Percentiles rank a stretch among this genome's conserved stretches.
Conservation (phyloP, 176 grass and related monocot genomes). For the Bonia amplexicaulis region DNA sequence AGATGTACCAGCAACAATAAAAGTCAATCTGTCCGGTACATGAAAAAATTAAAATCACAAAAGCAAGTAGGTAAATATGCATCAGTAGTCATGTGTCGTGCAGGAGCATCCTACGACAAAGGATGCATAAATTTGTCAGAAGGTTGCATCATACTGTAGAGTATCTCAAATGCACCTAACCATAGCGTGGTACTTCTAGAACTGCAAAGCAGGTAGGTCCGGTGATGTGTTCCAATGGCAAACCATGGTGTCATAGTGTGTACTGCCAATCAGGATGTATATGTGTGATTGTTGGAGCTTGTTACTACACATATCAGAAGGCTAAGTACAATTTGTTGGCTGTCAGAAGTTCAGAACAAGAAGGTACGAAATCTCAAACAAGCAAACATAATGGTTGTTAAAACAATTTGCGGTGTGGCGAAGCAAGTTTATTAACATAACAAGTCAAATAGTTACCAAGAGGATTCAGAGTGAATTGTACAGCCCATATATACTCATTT, state of each 20-base stretch:
- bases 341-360: conserved; percentile 1
- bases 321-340: neutral
- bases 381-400: neutral
- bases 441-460: neutral
- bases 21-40: neutral
- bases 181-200: neutral
- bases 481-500: neutral
- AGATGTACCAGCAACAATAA: conserved; percentile 13
- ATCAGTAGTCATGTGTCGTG: neutral
- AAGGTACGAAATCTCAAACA: neutral
- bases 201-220: neutral
- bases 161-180: neutral
- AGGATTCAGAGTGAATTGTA: neutral
- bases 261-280: neutral
- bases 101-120: neutral
- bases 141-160: neutral
- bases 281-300: neutral
- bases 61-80: neutral
- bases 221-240: neutral
- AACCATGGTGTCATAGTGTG: neutral
- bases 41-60: neutral
- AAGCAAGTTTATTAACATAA: neutral
- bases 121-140: neutral
- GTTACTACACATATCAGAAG: conserved; percentile 1
- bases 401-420: neutral